Conservation (phyloP, 331 rosid genomes). For the Malus hybrid region DNA sequence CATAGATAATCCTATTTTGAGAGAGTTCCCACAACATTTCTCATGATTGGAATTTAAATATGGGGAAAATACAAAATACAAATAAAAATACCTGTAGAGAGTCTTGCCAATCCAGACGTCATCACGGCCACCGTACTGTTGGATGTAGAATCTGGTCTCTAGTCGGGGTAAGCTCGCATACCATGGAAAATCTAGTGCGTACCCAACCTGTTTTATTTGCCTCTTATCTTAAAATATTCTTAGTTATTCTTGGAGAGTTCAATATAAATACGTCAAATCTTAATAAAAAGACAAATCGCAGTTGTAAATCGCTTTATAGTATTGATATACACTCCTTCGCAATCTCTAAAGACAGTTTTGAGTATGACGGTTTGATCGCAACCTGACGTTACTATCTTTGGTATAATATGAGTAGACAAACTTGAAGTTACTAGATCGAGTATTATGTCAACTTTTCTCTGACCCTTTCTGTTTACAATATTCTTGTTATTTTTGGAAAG, state of each 20-base stretch:
- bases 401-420: neutral
- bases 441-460: no score
- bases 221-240: neutral
- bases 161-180: constrained; percentile 69
- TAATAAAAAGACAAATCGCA: neutral
- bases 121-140: constrained; percentile 69
- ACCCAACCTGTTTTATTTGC: constrained; percentile 41
- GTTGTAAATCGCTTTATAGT: neutral
- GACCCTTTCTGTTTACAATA: neutral
- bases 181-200: constrained; percentile 75
- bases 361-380: neutral
- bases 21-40: no score
- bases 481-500: neutral
- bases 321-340: neutral
- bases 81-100: constrained; percentile 57
- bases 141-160: constrained; percentile 69
- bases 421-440: neutral
- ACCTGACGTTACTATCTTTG: no score
- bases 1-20: rapidly evolving
- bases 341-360: neutral
- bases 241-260: neutral
- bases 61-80: no score
- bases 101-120: constrained; percentile 97
- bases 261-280: neutral
- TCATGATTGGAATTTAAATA: no score